Evolutionary conservation across 805 yeast genomes (phyloP).

Genomic region (Zygosaccharomyces bailii): DNA sequence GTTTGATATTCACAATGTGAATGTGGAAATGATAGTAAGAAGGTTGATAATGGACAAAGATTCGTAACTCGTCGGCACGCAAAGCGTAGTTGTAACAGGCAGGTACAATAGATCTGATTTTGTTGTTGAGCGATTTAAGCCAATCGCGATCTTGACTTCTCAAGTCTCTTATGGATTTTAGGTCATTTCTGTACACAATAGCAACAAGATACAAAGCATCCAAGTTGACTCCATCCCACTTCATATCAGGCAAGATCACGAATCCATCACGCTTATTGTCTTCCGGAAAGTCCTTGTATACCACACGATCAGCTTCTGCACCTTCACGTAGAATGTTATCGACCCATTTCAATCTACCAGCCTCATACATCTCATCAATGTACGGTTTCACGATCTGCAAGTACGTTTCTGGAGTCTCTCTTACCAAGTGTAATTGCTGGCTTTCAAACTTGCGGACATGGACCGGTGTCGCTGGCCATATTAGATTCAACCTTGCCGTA

Average conservation of each 20-base stretch:
- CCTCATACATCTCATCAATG: slow-evolving; percentile 62
- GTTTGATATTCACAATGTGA: slow-evolving; percentile 74
- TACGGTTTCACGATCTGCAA: slow-evolving; percentile 61
- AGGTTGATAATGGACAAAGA: slow-evolving; percentile 92
- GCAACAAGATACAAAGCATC: slow-evolving; percentile 74
- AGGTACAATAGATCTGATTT: slow-evolving; percentile 48
- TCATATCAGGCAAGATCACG: slow-evolving; percentile 88
- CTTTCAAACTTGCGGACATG: slow-evolving; percentile 75
- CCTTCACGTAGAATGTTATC: slow-evolving; percentile 75
- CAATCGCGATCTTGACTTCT: slow-evolving; percentile 54
- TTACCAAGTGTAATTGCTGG: slow-evolving; percentile 57
- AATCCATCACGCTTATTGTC: slow-evolving; percentile 54
- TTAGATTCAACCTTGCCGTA: slow-evolving; percentile 66
- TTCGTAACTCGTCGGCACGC: slow-evolving; percentile 54
- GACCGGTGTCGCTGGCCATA: slow-evolving; percentile 84
- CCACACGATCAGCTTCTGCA: slow-evolving; percentile 79
- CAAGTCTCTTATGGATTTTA: slow-evolving; percentile 74
- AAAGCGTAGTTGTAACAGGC: slow-evolving; percentile 44
- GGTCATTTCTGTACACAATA: slow-evolving; percentile 64
- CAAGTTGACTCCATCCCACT: slow-evolving; percentile 80
- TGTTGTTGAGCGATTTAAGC: slow-evolving; percentile 46
- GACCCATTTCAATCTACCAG: slow-evolving; percentile 86
- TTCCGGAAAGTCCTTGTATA: slow-evolving; percentile 51
- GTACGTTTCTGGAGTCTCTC: slow-evolving; percentile 82
- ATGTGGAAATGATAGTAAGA: slow-evolving; percentile 94